Evolutionary conservation across 495 filamentous ascomycete species (phyloP).

Genomic region (Apiosordaria backusii): DNA sequence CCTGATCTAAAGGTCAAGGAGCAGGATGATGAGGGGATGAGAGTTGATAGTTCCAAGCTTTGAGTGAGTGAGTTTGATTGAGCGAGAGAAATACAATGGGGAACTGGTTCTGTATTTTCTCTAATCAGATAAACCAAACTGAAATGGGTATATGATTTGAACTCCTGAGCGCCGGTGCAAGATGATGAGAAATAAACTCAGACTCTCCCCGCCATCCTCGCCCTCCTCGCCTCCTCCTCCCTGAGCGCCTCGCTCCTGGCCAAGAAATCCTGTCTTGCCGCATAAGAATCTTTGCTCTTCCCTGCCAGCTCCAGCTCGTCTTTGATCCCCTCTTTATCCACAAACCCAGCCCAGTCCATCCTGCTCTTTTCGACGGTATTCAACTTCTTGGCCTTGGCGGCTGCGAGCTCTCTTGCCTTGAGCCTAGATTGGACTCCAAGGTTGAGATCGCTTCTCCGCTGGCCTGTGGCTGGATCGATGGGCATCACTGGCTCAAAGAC

Average conservation of each 20-base stretch:
- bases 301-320: slow-evolving; percentile 85
- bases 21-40: slow-evolving; percentile 76
- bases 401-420: slow-evolving; percentile 38
- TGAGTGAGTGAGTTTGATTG: slow-evolving; percentile 17
- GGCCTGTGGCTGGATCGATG: slow-evolving; percentile 32
- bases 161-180: neutral
- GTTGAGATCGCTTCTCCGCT: slow-evolving; percentile 47
- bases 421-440: slow-evolving; percentile 43
- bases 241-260: slow-evolving; percentile 70
- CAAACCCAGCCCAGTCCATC: slow-evolving; percentile 92
- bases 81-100: neutral
- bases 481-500: slow-evolving; percentile 70
- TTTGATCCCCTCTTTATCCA: slow-evolving; percentile 85
- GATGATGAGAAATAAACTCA: slow-evolving; percentile 14
- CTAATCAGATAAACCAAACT: too few species aligned
- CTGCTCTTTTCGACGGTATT: slow-evolving; percentile 95
- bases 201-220: slow-evolving; percentile 52
- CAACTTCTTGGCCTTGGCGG: slow-evolving; percentile 69
- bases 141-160: neutral
- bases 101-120: too few species aligned
- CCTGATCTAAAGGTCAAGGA: slow-evolving; percentile 71
- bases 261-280: slow-evolving; percentile 85
- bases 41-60: slow-evolving; percentile 61
- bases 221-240: slow-evolving; percentile 69
- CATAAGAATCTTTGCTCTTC: slow-evolving; percentile 77